phyloP scores from a whole-genome alignment of 1,139 yeast genomes.

The Arxiozyma heterogenica region DNA sequence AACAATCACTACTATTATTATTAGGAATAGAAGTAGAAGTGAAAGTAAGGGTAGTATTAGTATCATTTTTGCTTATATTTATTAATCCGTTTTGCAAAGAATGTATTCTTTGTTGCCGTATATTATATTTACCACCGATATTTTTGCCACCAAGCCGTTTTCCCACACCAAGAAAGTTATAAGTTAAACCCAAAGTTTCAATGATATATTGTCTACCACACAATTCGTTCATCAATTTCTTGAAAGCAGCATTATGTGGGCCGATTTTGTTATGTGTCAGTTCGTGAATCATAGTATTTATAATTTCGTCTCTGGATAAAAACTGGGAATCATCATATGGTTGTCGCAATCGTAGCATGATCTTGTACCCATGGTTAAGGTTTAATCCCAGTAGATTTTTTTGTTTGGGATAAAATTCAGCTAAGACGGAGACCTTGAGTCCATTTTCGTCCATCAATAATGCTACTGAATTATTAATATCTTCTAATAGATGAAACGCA shows the following conservation, averaged over 20 bases:
- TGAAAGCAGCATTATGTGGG: conserved; percentile 70
- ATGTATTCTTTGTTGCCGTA: neutral
- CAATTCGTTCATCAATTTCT: conserved; percentile 53
- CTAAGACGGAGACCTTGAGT: conserved; percentile 56
- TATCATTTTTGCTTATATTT: no score
- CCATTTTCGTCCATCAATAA: conserved; percentile 67
- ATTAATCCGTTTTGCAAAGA: neutral
- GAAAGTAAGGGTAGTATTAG: no score
- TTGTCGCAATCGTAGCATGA: conserved; percentile 61
- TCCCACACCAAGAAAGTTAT: conserved; percentile 42
- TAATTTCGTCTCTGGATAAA: conserved; percentile 53
- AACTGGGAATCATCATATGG: conserved; percentile 49
- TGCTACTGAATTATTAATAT: conserved; percentile 53
- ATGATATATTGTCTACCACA: conserved; percentile 49
- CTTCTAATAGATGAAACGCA: conserved; percentile 51
- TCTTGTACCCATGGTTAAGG: conserved; percentile 74
- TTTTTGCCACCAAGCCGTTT: conserved; percentile 39
- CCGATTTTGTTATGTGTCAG: conserved; percentile 73
- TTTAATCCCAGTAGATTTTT: conserved; percentile 66
- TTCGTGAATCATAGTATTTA: conserved; percentile 87
- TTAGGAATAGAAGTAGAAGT: no score
- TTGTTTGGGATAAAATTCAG: conserved; percentile 80
- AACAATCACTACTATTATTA: neutral
- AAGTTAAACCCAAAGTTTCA: conserved; percentile 34
- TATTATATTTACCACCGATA: neutral